Conservation (phyloP, 805 yeast species). For the Schizosaccharomyces octosporus region DNA sequence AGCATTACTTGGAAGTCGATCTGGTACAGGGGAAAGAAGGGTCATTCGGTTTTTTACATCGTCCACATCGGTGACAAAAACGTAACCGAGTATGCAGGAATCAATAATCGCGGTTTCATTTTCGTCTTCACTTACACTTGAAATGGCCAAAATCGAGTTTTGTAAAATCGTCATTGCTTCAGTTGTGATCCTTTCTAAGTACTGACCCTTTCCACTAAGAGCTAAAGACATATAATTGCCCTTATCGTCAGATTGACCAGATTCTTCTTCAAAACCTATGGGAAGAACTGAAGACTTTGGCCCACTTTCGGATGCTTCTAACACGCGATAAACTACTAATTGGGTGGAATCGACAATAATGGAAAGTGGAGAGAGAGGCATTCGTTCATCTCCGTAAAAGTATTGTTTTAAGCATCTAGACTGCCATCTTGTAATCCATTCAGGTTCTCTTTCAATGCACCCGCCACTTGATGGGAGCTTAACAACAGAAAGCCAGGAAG, state of each 20-base stretch:
- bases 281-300: constrained; percentile 14
- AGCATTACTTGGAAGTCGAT: constrained; percentile 51
- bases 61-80: constrained; percentile 31
- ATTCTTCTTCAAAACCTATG: constrained; percentile 11
- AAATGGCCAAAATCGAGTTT: constrained; percentile 49
- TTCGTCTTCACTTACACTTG: constrained; percentile 26
- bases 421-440: constrained; percentile 43
- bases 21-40: constrained; percentile 69
- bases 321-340: constrained; percentile 37
- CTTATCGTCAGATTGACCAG: constrained; percentile 10
- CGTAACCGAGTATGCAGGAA: constrained; percentile 39
- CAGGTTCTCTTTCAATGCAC: constrained; percentile 46
- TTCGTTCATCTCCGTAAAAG: constrained; percentile 53
- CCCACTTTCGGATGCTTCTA: neutral
- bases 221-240: neutral
- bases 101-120: constrained; percentile 23
- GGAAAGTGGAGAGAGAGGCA: constrained; percentile 63
- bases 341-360: constrained; percentile 44
- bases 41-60: constrained; percentile 46
- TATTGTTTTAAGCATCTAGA: constrained; percentile 62
- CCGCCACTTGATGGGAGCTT: constrained; percentile 56
- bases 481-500: constrained; percentile 19
- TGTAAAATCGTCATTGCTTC: constrained; percentile 26
- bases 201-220: neutral
- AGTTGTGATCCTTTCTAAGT: constrained; percentile 7